Percentiles rank a stretch among this genome's conserved stretches.
These are phyloP conservation scores for Obba rivulosa DNA, from an alignment of 768 basidiomycete species.

Conservation along the genomic window DNA sequence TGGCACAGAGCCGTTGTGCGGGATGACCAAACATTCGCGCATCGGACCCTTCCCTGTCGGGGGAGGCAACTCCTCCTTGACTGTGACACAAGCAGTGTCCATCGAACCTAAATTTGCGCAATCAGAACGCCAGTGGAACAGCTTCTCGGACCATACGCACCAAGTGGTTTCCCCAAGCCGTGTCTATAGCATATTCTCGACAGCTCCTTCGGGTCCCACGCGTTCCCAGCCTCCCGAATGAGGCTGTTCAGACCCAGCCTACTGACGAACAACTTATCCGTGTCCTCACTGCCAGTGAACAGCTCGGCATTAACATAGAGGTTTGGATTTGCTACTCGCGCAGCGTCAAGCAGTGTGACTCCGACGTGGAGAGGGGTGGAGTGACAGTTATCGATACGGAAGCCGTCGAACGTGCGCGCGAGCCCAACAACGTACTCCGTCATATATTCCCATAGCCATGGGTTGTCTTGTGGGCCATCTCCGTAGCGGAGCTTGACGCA, in stretches of 20 bases:
- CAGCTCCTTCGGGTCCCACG: conserved; percentile 82
- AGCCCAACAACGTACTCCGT: conserved; percentile 74
- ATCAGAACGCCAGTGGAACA: not conserved
- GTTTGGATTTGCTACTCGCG: conserved; percentile 82
- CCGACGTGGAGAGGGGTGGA: conserved; percentile 97
- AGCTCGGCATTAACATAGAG: conserved; percentile 97
- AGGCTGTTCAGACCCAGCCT: conserved; percentile 90
- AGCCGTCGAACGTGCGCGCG: conserved; percentile 86
- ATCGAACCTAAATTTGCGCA: conserved; percentile 64
- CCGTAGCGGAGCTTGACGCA: conserved; percentile 99
- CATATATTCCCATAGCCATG: conserved; percentile 95
- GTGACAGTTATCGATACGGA: conserved; percentile 98
- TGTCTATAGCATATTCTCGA: conserved; percentile 85
- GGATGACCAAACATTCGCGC: conserved; percentile 67
- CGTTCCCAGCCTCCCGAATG: conserved; percentile 94
- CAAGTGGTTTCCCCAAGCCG: conserved; percentile 91
- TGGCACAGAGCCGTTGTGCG: conserved; percentile 80
- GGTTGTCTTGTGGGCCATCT: conserved; percentile 69
- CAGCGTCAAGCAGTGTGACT: conserved; percentile 88
- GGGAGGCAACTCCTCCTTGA: conserved; percentile 68
- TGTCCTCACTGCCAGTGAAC: conserved; percentile 94
- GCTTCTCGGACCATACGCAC: conserved; percentile 32
- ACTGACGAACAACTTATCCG: conserved; percentile 87
- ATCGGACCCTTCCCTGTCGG: conserved; percentile 80
- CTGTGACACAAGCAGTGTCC: conserved; percentile 83